Evolutionary conservation across 306 rosid species (phyloP), one percentile per base, ranked within the genome.

Genomic region (Gastrolobium villosum): DNA sequence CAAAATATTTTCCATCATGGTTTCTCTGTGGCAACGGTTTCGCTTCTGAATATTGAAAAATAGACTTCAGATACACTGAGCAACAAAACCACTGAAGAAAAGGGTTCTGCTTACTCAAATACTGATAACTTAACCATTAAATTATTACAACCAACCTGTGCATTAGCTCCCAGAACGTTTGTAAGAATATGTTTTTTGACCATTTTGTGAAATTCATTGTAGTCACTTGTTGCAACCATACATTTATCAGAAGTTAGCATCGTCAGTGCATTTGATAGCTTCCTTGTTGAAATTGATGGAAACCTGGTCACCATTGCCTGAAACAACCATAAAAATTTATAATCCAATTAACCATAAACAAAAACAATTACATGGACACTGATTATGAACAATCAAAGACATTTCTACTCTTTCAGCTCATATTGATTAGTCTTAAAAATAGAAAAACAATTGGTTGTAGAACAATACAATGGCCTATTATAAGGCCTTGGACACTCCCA

Each of bases 221-320:
- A 93, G 82, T 95, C 99, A 40, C 98, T 93, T 10, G 15, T 84
- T n/a, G 99, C 98, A 84, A 95, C 99, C 97, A 95, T 87, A 50
- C 97, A 86, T 78, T 93, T 95, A 71, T 95, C 79, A 28, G 10
- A 52, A 76, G 98, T 93, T 74, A 95, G 90, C 74, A 84, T 75
- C 35, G 15, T 84, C 0, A 95, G 83, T 3, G 98, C 96, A n/a
- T 57, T 91, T 3, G 96, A 76, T 54, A 95, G 83, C 83, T 93
- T 95, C 84, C 95, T 89, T 11, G 90, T 79, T 39, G 99, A 93
- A 70, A 95, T 91, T 6, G 98, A 93, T 14, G 96, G 50, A 80
- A 44, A 85, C 79, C 97, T 88, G 7, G 97, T 91, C 73, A 95
- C 97, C 97, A 95, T 86, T 54, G 98, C 99, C 99, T 95, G 86